Conservation (phyloP, 2,329 filamentous ascomycete species). For the Cercospora sp. region DNA sequence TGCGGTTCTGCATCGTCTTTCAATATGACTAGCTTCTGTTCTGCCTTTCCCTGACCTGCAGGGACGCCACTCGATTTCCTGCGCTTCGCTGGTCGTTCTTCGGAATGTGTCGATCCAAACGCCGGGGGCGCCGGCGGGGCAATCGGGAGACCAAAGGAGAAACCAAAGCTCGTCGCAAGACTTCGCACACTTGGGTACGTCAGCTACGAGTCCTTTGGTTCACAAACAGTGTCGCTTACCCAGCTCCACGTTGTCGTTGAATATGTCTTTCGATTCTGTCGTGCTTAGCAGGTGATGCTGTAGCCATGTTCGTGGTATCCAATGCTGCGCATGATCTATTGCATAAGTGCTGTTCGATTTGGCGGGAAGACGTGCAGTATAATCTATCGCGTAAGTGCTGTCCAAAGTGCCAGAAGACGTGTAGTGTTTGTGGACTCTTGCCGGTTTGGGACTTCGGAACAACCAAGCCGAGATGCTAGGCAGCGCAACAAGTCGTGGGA, state of each 20-base stretch:
- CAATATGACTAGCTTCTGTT: background rate
- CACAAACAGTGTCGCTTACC: slow-evolving; percentile 21
- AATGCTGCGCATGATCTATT: slow-evolving; percentile 8
- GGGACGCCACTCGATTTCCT: slow-evolving; percentile 20
- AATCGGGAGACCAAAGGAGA: slow-evolving; percentile 29
- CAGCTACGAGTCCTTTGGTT: background rate
- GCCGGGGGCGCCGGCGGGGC: background rate
- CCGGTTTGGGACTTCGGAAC: slow-evolving; percentile 2
- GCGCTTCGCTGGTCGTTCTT: slow-evolving; percentile 30
- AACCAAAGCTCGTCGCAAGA: slow-evolving; percentile 35
- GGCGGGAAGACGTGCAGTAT: slow-evolving; percentile 6
- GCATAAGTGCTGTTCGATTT: background rate
- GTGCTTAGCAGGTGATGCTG: slow-evolving; percentile 30
- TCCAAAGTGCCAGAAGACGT: background rate
- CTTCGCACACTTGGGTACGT: slow-evolving; percentile 24
- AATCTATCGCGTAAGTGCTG: background rate
- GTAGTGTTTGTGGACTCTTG: slow-evolving; percentile 18
- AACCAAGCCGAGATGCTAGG: background rate
- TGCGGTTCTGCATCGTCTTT: background rate
- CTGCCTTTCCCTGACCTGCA: background rate
- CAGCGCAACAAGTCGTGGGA: slow-evolving; percentile 2
- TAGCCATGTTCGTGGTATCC: slow-evolving; percentile 29
- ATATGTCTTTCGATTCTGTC: slow-evolving; percentile 37
- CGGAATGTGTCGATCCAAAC: slow-evolving; percentile 1
- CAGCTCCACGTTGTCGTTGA: slow-evolving; percentile 37